phyloP scores from a whole-genome alignment of 108 stramenopile genomes.

The Cyclotella atomus region DNA sequence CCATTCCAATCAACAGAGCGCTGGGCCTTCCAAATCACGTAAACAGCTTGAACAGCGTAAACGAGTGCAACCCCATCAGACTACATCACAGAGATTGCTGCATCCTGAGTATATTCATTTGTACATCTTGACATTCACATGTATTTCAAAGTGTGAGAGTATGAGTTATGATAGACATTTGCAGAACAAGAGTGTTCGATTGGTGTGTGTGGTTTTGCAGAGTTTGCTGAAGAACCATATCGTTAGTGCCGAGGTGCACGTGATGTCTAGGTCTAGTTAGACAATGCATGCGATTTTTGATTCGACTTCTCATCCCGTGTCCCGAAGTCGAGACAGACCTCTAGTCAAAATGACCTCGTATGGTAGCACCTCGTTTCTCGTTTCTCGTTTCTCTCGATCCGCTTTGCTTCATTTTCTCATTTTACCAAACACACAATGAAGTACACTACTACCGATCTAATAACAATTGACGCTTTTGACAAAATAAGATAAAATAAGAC shows the following conservation, averaged over 20 bases:
- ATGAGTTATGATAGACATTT: slow-evolving; percentile 90
- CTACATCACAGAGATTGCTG: slow-evolving; percentile 62
- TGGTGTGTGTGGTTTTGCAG: slow-evolving; percentile 97
- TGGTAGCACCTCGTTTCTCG: too few species aligned
- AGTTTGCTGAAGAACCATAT: slow-evolving; percentile 94
- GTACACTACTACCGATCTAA: too few species aligned
- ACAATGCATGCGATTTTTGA: too few species aligned
- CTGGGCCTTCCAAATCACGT: neutral
- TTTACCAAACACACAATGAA: too few species aligned
- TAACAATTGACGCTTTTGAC: too few species aligned
- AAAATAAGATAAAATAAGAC: too few species aligned
- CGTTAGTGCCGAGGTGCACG: slow-evolving; percentile 85
- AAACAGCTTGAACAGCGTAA: slow-evolving; percentile 4
- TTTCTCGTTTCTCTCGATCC: too few species aligned
- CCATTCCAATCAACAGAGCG: slow-evolving; percentile 22
- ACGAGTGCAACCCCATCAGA: slow-evolving; percentile 1
- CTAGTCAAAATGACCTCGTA: too few species aligned
- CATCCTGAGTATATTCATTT: slow-evolving; percentile 96
- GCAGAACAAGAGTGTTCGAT: slow-evolving; percentile 94
- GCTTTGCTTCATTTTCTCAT: too few species aligned
- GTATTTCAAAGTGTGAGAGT: slow-evolving; percentile 94
- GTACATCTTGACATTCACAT: slow-evolving; percentile 95
- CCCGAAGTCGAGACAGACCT: too few species aligned
- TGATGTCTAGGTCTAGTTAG: too few species aligned
- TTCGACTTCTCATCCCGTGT: too few species aligned